These are phyloP conservation scores for Pseudocercospora pini-densiflorae DNA, from an alignment of 2,329 filamentous ascomycete genomes.

Conservation along the genomic window DNA sequence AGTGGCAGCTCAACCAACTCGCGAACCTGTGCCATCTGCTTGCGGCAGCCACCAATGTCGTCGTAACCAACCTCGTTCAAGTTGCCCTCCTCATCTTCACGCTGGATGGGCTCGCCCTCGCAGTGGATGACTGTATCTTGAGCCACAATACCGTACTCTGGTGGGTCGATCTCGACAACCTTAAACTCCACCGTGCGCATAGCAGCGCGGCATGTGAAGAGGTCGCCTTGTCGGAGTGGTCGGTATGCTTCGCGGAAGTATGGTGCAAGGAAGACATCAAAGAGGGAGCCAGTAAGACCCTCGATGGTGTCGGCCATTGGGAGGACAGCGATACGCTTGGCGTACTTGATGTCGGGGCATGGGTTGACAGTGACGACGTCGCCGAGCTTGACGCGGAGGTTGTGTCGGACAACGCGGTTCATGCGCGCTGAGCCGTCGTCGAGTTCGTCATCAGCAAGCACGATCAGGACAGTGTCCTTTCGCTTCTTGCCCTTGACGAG, in stretches of 20 bases:
- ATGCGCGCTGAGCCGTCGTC: conserved; percentile 97
- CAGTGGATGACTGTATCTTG: conserved; percentile 99
- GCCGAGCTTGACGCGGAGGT: conserved; percentile 96
- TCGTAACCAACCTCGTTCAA: conserved; percentile 99
- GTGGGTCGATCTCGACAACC: conserved; percentile 97
- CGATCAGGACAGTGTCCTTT: conserved; percentile 98
- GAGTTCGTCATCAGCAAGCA: conserved; percentile 94
- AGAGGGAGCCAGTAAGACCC: conserved; percentile 94
- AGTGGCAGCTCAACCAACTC: conserved; percentile 98
- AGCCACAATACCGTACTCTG: conserved; percentile 97
- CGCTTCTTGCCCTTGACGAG: conserved; percentile 99
- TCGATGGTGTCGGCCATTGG: conserved; percentile 98
- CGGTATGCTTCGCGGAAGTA: conserved; percentile 99
- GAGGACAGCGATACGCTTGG: conserved; percentile 97
- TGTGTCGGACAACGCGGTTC: conserved; percentile 98
- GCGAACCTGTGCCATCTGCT: conserved; percentile 99
- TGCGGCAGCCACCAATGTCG: conserved; percentile 98
- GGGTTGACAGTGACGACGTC: conserved; percentile 97
- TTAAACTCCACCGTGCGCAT: conserved; percentile 99
- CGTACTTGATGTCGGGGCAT: conserved; percentile 99
- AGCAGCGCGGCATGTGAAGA: conserved; percentile 95
- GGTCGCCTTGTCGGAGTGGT: conserved; percentile 93
- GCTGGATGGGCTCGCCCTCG: conserved; percentile 95
- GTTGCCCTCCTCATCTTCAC: conserved; percentile 99
- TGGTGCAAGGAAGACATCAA: conserved; percentile 98